Base-by-base conservation (phyloP, 2,329 filamentous ascomycete genomes). In the Ambrosiella cleistominuta region DNA sequence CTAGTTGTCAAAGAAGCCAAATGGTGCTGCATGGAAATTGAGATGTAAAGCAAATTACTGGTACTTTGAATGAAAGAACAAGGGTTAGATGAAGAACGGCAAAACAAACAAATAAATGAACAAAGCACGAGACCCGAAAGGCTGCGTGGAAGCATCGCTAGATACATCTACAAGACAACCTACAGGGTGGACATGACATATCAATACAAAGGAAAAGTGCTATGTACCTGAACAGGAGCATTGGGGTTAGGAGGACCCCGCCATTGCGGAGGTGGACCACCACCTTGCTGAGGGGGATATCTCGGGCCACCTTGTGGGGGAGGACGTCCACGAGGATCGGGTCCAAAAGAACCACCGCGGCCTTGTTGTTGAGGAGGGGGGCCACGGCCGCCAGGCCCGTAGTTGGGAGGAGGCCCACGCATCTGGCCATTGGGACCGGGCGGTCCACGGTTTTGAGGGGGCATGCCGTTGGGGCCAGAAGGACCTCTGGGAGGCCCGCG, bases 371-470 rank as follows among this genome's bases (percentile, higher is more conserved):
- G 42, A 5, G 53, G 57, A 9, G 58, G 54, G 39, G 54, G 54
- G 11, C 58, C 50, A 27, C 58, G 47, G 36, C 44, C 44, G 35
- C 54, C 56, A 19, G 56, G 56, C 5, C 56, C 57, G 38, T 59
- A 59, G 36, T 54, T 59, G 39, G 56, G 56, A 15, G 49, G 54
- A 7, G 58, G 58, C 4, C 54, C 54, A 19, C 50, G 55, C 54
- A 57, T 55, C 13, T 49, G 54, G 9, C 39, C 44, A 54, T 57
- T 51, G 15, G 37, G 42, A 15, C 40, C 37, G 8, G 58, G 58
- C 15, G 58, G 58, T 7, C 58, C 58, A 37, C 54, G 51, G 27
- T 57, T 60, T 42, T 60, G 58, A 2, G 54, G 47, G n/a, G 58
- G 17, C 58, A 60, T 60, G 19, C 56, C 56, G 17, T 57, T 57